Conservation (phyloP, 2,329 filamentous ascomycete species). For the Hypoxylon sp. region DNA sequence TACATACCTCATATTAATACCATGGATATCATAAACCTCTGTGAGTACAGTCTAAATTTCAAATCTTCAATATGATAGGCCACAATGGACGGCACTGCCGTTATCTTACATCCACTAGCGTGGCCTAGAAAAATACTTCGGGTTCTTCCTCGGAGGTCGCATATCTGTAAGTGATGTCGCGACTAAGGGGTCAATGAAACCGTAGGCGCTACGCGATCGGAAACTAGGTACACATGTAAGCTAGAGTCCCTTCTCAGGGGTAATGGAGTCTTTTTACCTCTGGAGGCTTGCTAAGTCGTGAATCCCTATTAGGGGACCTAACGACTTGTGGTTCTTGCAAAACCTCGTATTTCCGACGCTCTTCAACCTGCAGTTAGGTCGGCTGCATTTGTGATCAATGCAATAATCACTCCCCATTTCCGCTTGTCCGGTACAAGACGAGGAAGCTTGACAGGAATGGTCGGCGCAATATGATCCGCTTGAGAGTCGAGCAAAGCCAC, state of each 20-base stretch:
- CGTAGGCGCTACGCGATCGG: constrained; percentile 36
- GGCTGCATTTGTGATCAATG: constrained; percentile 41
- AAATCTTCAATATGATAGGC: not conserved
- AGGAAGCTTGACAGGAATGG: constrained; percentile 42
- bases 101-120: constrained; percentile 33
- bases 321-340: constrained; percentile 43
- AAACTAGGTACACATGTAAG: constrained; percentile 32
- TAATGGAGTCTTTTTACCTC: constrained; percentile 31
- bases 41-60: constrained; percentile 23
- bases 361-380: constrained; percentile 42
- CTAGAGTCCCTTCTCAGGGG: not conserved
- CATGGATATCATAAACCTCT: constrained; percentile 6
- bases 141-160: constrained; percentile 26
- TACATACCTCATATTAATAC: constrained; percentile 14
- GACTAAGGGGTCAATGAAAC: constrained; percentile 33
- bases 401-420: constrained; percentile 43
- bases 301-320: constrained; percentile 26
- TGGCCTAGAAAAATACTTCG: constrained; percentile 28
- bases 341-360: constrained; percentile 34
- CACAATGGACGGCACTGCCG: constrained; percentile 4
- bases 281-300: constrained; percentile 40
- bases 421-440: constrained; percentile 39
- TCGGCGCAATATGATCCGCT: constrained; percentile 43
- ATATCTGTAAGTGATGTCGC: constrained; percentile 34
- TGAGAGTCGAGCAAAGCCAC: constrained; percentile 34